Percentiles rank a stretch among this genome's conserved stretches.
Conservation (phyloP, 768 basidiomycete genomes). For the Dendrothele bispora region DNA sequence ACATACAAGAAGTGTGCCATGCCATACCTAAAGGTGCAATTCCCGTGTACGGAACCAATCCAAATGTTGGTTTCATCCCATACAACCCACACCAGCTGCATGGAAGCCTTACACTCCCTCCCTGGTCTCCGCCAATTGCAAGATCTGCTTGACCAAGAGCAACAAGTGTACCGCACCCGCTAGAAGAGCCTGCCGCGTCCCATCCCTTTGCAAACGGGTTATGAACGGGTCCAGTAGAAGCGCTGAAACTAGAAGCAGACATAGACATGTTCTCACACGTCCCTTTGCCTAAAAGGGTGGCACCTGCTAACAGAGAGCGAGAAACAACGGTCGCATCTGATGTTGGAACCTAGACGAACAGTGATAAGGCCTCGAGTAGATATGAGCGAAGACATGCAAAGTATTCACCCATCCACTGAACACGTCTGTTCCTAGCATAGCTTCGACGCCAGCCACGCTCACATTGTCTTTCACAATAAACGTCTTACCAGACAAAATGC, state of each 20-base stretch:
- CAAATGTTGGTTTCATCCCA: conserved; percentile 4
- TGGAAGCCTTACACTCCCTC: conserved; percentile 2
- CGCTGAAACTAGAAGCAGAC: conserved; percentile 1
- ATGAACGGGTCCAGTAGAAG: conserved; percentile 7
- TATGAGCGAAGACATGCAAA: no score
- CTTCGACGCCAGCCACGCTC: not conserved
- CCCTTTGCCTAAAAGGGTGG: conserved; percentile 1
- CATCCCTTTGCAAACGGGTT: conserved; percentile 5
- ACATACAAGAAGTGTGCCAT: not conserved
- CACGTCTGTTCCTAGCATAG: conserved; percentile 4
- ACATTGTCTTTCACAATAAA: conserved; percentile 7
- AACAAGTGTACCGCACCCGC: conserved; percentile 1
- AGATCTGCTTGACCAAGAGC: conserved; percentile 2
- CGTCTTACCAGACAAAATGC: not conserved
- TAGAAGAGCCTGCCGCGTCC: conserved; percentile 2
- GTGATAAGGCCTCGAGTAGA: not conserved
- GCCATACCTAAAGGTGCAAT: conserved; percentile 2
- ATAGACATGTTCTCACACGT: conserved; percentile 7
- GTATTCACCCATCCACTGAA: not conserved
- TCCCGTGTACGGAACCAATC: conserved; percentile 7
- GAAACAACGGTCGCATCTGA: conserved; percentile 4
- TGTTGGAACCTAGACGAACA: conserved; percentile 1
- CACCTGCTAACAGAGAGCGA: conserved; percentile 3
- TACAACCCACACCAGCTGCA: conserved; percentile 5
- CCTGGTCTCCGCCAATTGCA: conserved; percentile 8